Percentiles rank a stretch among this genome's conserved stretches.
Conservation (phyloP, 208 protist species). For the Wallacemonas sp. region DNA sequence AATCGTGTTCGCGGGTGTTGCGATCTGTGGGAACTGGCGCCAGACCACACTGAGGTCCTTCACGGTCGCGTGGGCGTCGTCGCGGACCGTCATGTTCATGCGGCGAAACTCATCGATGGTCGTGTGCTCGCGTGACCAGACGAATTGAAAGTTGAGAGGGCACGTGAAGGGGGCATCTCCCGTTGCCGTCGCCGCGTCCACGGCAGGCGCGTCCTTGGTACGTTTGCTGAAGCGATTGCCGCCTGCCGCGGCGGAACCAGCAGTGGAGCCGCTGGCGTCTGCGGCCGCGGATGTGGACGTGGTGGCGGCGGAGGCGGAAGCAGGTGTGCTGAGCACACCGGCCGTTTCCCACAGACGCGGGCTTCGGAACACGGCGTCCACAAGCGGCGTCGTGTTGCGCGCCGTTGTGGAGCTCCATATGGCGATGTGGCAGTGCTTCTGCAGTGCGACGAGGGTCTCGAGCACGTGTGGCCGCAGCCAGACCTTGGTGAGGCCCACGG, state of each 20-base stretch:
- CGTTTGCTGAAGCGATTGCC: slow-evolving; percentile 14
- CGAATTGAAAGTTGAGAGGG: slow-evolving; percentile 70
- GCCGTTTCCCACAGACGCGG: slow-evolving; percentile 3
- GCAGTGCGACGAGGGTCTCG: slow-evolving; percentile 56
- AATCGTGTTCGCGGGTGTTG: slow-evolving; percentile 70
- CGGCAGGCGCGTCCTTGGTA: slow-evolving; percentile 6
- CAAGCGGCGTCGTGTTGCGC: slow-evolving; percentile 78
- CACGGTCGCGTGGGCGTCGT: slow-evolving; percentile 83
- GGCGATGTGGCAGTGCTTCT: slow-evolving; percentile 74
- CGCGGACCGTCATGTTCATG: slow-evolving; percentile 37
- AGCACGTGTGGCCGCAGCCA: slow-evolving; percentile 82
- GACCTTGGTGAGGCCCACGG: slow-evolving; percentile 72
- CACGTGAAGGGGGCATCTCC: background rate
- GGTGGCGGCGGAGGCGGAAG: background rate
- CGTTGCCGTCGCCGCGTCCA: background rate
- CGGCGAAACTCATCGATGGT: slow-evolving; percentile 76
- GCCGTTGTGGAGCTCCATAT: slow-evolving; percentile 89
- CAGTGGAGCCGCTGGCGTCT: no score
- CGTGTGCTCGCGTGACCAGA: slow-evolving; percentile 89
- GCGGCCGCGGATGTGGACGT: background rate
- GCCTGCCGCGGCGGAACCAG: background rate
- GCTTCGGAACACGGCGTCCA: slow-evolving; percentile 72
- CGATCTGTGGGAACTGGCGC: slow-evolving; percentile 55
- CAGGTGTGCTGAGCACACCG: background rate
- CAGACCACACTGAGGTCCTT: slow-evolving; percentile 78